A percentile compares a stretch with the other conserved stretches of the same genome.
Conservation (phyloP, 2,329 filamentous ascomycete genomes). For the Colletotrichum kahawae region DNA sequence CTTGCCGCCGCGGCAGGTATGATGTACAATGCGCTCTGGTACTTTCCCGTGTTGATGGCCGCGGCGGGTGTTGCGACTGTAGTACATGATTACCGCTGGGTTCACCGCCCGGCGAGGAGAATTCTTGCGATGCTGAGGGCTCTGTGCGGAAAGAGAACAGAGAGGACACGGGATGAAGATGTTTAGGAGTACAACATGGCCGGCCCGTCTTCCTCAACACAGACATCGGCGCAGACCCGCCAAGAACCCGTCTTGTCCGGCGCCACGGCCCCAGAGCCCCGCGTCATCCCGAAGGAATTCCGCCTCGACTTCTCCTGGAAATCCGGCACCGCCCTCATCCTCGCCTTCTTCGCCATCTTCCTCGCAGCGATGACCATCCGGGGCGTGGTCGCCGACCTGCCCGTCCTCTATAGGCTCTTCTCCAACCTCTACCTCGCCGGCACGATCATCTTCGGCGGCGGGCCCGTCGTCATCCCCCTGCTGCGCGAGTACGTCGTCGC, state of each 20-base stretch:
- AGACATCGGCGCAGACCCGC: background rate
- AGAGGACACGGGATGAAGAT: background rate
- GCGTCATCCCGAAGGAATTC: conserved; percentile 30
- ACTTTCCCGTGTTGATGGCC: conserved; percentile 67
- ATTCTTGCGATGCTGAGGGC: conserved; percentile 12
- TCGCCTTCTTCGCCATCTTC: conserved; percentile 57
- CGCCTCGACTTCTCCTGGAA: conserved; percentile 41
- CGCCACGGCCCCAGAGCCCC: conserved; percentile 22
- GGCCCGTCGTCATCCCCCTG: conserved; percentile 63
- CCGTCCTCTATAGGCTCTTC: conserved; percentile 61
- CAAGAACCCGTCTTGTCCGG: background rate
- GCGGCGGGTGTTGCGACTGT: conserved; percentile 54
- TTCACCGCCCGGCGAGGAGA: conserved; percentile 38
- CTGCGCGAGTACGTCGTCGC: conserved; percentile 62
- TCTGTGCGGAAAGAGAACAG: background rate
- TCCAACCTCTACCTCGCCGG: conserved; percentile 72
- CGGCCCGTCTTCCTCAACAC: background rate
- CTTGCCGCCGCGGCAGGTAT: conserved; percentile 65
- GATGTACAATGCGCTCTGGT: conserved; percentile 72
- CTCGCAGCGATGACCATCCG: conserved; percentile 53
- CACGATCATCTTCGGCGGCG: conserved; percentile 64
- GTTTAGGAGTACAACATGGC: background rate
- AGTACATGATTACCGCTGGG: conserved; percentile 57
- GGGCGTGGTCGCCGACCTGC: conserved; percentile 39
- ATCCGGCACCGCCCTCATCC: conserved; percentile 39